These are phyloP conservation scores for Yamadazyma conglobata DNA, from an alignment of 1,139 yeast species.

Conservation along the genomic window DNA sequence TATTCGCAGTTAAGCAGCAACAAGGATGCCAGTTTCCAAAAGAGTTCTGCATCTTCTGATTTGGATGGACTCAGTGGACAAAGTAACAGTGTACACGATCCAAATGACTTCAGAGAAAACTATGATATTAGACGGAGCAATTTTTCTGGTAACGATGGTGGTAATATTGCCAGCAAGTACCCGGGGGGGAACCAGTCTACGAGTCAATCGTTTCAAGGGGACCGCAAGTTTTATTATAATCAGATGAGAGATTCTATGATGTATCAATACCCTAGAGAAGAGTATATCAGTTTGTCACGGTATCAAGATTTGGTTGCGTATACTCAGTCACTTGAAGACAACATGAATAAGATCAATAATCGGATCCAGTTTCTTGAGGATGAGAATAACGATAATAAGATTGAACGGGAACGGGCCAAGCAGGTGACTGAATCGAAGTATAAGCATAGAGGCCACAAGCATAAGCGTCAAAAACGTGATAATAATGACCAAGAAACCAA, in stretches of 20 bases:
- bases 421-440: conserved; percentile 11
- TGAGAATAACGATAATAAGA: conserved; percentile 16
- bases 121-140: too few species aligned
- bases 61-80: too few species aligned
- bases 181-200: conserved; percentile 1
- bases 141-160: too few species aligned
- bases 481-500: too few species aligned
- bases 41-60: too few species aligned
- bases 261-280: conserved; percentile 15
- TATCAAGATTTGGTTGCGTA: conserved; percentile 36
- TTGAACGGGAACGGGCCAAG: conserved; percentile 15
- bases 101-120: too few species aligned
- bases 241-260: conserved; percentile 11
- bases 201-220: conserved; percentile 4
- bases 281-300: conserved; percentile 24
- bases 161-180: conserved; percentile 8
- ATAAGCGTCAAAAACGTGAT: too few species aligned
- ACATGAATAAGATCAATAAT: conserved; percentile 24
- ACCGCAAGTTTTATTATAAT: conserved; percentile 7
- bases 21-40: too few species aligned
- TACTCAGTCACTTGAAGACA: conserved; percentile 32
- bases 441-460: conserved; percentile 7
- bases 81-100: too few species aligned
- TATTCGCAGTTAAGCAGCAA: too few species aligned
- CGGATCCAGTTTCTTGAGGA: conserved; percentile 16